Evolutionary conservation across 192 early-diverging fungal genomes (phyloP), one percentile per base, ranked within the genome.

Genomic region (Geosiphon pyriformis): DNA sequence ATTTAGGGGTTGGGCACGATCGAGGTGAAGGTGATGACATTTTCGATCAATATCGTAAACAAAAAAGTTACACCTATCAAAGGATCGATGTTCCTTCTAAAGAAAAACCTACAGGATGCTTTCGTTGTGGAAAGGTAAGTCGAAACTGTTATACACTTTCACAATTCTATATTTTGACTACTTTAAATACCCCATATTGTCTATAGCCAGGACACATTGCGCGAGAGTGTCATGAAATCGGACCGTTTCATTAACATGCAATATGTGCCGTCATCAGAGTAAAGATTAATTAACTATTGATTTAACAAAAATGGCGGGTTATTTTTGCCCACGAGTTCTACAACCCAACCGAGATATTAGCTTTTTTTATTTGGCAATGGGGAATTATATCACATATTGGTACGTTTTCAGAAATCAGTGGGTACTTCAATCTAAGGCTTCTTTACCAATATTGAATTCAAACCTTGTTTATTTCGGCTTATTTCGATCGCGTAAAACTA

Each of bases 401-500:
- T n/a, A n/a, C n/a, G n/a, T n/a, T n/a, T n/a, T n/a, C n/a, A n/a
- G n/a, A n/a, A n/a, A n/a, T n/a, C n/a, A n/a, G n/a, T n/a, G n/a
- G n/a, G n/a, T n/a, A n/a, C n/a, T n/a, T n/a, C n/a, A n/a, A n/a
- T n/a, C n/a, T n/a, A n/a, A n/a, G n/a, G n/a, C n/a, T 78, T 75
- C 18, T 72, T 60, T 17, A 70, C 61, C 4, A 78, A 53, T 48
- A 59, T 50, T 46, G 75, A 70, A 75, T 95, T 95, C 55, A 88
- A 77, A 18, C 92, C 91, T 66, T 90, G 85, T 69, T 83, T 88
- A 80, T 94, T 95, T 60, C 95, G 78, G 42, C 91, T 90, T 75
- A 97, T 90, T 78, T 97, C 95, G 49, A 97, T 81, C 58, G 90
- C 90, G 70, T 86, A 87, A 78, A 97, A 97, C 86, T 83, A 52